Conservation (phyloP, 2,329 filamentous ascomycete species). For the Neonectria hederae region DNA sequence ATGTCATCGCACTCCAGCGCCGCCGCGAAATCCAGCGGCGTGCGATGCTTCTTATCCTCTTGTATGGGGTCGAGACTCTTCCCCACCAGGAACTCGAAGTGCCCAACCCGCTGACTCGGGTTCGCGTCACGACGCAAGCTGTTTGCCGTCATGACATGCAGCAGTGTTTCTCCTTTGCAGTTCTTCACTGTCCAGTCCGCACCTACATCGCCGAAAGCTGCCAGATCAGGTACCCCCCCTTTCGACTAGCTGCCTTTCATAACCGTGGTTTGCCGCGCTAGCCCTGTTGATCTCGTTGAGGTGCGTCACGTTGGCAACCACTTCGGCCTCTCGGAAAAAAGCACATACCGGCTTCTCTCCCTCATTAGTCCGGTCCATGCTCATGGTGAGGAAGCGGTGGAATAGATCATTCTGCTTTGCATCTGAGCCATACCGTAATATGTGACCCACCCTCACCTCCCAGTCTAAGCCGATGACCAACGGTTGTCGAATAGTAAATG, state of each 20-base stretch:
- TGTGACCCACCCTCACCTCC: not conserved
- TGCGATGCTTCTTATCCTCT: not conserved
- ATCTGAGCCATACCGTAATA: no score
- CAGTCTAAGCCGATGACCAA: not conserved
- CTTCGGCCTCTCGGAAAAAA: slow-evolving; percentile 1
- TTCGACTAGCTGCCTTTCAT: no score
- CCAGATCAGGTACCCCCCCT: no score
- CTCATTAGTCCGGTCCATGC: not conserved
- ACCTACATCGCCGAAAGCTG: not conserved
- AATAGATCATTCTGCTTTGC: not conserved
- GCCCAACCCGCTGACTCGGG: not conserved
- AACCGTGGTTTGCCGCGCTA: no score
- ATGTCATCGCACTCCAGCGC: not conserved
- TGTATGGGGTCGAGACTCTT: not conserved
- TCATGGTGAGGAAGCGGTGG: not conserved
- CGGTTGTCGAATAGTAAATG: not conserved
- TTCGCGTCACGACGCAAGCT: not conserved
- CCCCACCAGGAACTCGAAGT: not conserved
- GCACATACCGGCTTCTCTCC: slow-evolving; percentile 4
- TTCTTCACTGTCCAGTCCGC: not conserved
- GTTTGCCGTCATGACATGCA: not conserved
- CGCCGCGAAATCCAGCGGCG: not conserved
- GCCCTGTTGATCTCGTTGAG: no score
- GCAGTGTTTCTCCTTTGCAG: not conserved
- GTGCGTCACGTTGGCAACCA: no score